Base-by-base conservation (phyloP, 768 basidiomycete genomes). In the Boletellus ananas region DNA sequence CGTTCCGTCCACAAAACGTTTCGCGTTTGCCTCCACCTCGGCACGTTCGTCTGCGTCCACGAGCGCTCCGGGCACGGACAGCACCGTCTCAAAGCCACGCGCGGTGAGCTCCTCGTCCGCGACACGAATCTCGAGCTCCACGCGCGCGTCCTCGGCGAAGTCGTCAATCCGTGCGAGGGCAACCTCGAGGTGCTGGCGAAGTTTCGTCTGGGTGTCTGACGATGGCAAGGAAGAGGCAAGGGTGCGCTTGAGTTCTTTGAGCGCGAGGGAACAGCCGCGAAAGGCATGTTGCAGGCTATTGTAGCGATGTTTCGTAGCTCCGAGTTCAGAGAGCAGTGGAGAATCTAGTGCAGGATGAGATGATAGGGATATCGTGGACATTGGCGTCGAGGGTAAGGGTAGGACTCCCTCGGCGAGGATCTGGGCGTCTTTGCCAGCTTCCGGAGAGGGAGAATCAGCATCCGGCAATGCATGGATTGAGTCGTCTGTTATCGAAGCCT, bases 61-160 rank as follows among this genome's bases (percentile, higher is more conserved):
- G 9, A 58, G 51, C 0, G 81, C 82, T 2, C 79, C 79, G 20
- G 79, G 78, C 3, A 90, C 72, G 14, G 72, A 68, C 12, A 90
- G 69, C n/a, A 90, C 63, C 1, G 85, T 81, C 56, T 83, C 80
- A 51, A 83, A 91, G 3, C 88, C 88, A 8, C 74, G 75, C 7
- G 73, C 71, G 0, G 84, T 72, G 13, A 91, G 74, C 11, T 74
- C 76, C 54, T 88, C 88, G 60, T 93, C 90, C 2, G 85, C 78
- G 10, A 83, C 70, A 20, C 81, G 79, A 35, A 92, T 91, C 68
- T 92, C 90, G 18, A 93, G 70, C 61, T 92, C 90, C 10, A 93
- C 90, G 1, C 87, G 80, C 1, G 81, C 81, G 55, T 91, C 90
- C 62, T 91, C 90, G 5, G 79, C 79, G 60, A 78, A 87, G 61